phyloP scores from a whole-genome alignment of 2,329 filamentous ascomycete genomes.

The Clonostachys rhizophaga region DNA sequence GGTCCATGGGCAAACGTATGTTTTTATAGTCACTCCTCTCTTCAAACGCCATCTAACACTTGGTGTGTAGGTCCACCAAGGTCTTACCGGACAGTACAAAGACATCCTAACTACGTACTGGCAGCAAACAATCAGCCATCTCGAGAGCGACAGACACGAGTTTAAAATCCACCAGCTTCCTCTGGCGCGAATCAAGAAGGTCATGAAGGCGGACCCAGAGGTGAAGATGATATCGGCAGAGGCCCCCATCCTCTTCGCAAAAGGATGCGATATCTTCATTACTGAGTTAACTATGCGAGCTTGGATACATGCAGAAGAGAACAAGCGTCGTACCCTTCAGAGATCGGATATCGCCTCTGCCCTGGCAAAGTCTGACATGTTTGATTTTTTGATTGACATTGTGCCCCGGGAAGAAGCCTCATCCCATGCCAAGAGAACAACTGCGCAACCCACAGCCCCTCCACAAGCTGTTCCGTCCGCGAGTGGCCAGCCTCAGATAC shows the following conservation, averaged over 20 bases:
- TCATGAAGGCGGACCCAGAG: constrained; percentile 99
- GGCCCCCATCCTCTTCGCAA: constrained; percentile 95
- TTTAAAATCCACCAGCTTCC: constrained; percentile 98
- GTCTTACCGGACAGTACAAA: constrained; percentile 85
- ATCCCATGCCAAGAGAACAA: constrained; percentile 74
- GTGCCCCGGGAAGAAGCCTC: constrained; percentile 92
- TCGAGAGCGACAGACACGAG: constrained; percentile 93
- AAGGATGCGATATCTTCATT: constrained; percentile 98
- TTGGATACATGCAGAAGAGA: constrained; percentile 99
- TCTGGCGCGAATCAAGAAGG: constrained; percentile 98
- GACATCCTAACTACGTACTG: constrained; percentile 98
- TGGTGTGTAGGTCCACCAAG: constrained; percentile 76
- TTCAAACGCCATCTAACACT: not conserved
- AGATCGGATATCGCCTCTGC: constrained; percentile 95
- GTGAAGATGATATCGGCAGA: constrained; percentile 99
- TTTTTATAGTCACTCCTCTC: constrained; percentile 5
- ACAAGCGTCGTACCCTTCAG: constrained; percentile 93
- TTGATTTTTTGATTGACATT: constrained; percentile 98
- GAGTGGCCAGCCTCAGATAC: constrained; percentile 45
- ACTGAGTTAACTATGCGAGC: constrained; percentile 98
- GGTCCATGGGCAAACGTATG: constrained; percentile 92
- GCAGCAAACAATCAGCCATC: constrained; percentile 95
- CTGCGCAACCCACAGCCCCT: constrained; percentile 39
- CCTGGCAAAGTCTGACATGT: constrained; percentile 97
- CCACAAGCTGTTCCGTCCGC: constrained; percentile 40